These are phyloP conservation scores for Termitomyces sp. DNA, from an alignment of 768 basidiomycete genomes.

Conservation along the genomic window DNA sequence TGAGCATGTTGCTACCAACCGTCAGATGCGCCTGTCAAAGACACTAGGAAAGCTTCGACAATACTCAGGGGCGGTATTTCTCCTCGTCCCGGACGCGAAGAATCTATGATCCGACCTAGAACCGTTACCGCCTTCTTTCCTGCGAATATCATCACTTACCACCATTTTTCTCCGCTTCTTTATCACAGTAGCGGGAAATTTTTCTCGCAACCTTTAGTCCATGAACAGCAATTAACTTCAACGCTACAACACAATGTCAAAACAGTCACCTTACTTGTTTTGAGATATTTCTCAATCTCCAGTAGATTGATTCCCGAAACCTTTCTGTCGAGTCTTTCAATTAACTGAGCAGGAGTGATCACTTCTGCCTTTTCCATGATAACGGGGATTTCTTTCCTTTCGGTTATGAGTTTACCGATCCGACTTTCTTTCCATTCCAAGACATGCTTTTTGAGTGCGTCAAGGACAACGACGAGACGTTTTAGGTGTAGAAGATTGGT, in stretches of 20 bases:
- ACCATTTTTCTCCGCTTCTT: slow-evolving; percentile 38
- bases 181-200: slow-evolving; percentile 81
- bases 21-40: slow-evolving; percentile 73
- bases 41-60: slow-evolving; percentile 74
- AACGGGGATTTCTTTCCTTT: slow-evolving; percentile 3
- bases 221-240: not conserved
- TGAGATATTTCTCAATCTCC: slow-evolving; percentile 78
- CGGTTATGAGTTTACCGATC: slow-evolving; percentile 14
- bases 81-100: slow-evolving; percentile 23
- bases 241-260: not conserved
- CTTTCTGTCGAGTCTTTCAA: slow-evolving; percentile 60
- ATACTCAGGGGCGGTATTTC: slow-evolving; percentile 72
- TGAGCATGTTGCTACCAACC: slow-evolving; percentile 32
- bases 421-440: slow-evolving; percentile 45
- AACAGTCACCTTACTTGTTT: slow-evolving; percentile 69
- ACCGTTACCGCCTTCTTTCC: not conserved
- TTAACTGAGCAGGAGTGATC: slow-evolving; percentile 61
- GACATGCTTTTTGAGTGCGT: slow-evolving; percentile 57
- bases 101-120: not conserved
- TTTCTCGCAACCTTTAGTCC: slow-evolving; percentile 58
- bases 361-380: slow-evolving; percentile 42
- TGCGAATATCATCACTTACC: slow-evolving; percentile 20
- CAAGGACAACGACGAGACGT: slow-evolving; percentile 69
- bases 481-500: slow-evolving; percentile 74
- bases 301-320: slow-evolving; percentile 76